Percentiles rank a stretch among this genome's conserved stretches.
Conservation (phyloP, 768 basidiomycete genomes). For the Lactarius sanguifluus region DNA sequence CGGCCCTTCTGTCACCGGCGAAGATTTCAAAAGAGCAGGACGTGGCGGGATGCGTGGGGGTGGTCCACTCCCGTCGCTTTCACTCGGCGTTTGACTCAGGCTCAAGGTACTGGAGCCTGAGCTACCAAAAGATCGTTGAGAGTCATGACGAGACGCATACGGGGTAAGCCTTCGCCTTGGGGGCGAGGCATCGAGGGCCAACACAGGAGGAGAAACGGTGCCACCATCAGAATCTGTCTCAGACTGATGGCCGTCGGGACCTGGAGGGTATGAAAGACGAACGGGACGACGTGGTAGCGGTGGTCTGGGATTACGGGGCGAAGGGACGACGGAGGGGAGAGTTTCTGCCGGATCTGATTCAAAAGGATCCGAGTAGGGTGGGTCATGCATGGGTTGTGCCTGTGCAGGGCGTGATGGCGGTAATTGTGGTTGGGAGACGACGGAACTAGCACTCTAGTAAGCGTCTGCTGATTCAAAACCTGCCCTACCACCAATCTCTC, state of each 20-base stretch:
- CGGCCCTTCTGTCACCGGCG: background rate
- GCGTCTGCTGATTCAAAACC: background rate
- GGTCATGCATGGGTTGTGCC: background rate
- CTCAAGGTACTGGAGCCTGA: conserved; percentile 9
- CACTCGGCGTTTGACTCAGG: conserved; percentile 11
- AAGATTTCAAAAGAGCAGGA: background rate
- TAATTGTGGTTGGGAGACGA: background rate
- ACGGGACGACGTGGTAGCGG: conserved; percentile 18
- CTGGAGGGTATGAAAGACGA: conserved; percentile 21
- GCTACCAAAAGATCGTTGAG: conserved; percentile 13
- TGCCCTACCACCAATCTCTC: background rate
- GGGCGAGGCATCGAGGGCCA: background rate
- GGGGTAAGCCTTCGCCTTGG: conserved; percentile 2
- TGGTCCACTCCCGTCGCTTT: conserved; percentile 15
- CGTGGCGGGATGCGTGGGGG: conserved; percentile 20
- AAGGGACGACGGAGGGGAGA: background rate
- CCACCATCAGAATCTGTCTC: conserved; percentile 11
- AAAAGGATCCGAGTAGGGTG: conserved; percentile 14
- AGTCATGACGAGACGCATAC: background rate
- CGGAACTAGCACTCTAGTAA: conserved; percentile 17
- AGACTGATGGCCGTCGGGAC: conserved; percentile 5
- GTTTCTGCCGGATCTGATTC: conserved; percentile 8
- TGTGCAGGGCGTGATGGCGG: conserved; percentile 8
- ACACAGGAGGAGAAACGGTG: conserved; percentile 3
- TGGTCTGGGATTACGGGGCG: conserved; percentile 8